Percentiles rank a stretch among this genome's conserved stretches.
phyloP scores from a whole-genome alignment of 495 filamentous ascomycete genomes.

The Pseudomonodictys pantanalensis region DNA sequence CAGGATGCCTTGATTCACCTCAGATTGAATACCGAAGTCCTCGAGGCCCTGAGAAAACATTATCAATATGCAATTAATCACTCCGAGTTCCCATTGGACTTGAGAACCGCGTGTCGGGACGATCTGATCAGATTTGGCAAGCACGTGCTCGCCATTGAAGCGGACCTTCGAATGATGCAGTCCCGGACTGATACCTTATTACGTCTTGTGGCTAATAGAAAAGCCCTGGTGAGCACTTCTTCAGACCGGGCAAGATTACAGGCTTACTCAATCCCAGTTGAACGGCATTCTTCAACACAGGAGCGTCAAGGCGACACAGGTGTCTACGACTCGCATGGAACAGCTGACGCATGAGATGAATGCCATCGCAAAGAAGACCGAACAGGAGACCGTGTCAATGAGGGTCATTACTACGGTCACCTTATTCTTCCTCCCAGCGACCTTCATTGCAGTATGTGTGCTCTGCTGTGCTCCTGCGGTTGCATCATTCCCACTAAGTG shows the following conservation, averaged over 20 bases:
- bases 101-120: constrained; percentile 3
- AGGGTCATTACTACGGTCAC: constrained; percentile 47
- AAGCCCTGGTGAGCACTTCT: constrained; percentile 31
- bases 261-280: constrained; percentile 30
- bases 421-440: constrained; percentile 47
- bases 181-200: constrained; percentile 35
- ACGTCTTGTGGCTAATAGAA: constrained; percentile 33
- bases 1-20: constrained; percentile 42
- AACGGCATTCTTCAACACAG: constrained; percentile 36
- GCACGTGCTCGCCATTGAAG: constrained; percentile 27
- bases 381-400: constrained; percentile 39
- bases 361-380: constrained; percentile 29
- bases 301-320: constrained; percentile 38
- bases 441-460: constrained; percentile 44
- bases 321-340: constrained; percentile 39
- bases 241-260: background rate
- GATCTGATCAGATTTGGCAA: constrained; percentile 31
- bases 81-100: background rate
- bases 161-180: constrained; percentile 36
- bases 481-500: background rate
- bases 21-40: constrained; percentile 41
- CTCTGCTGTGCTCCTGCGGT: background rate
- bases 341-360: constrained; percentile 35
- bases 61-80: constrained; percentile 22
- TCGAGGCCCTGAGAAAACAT: constrained; percentile 41